Evolutionary conservation across 257 asterid species (phyloP), one percentile per base, ranked within the genome.

Genomic region (Salvia rosmarinus): DNA sequence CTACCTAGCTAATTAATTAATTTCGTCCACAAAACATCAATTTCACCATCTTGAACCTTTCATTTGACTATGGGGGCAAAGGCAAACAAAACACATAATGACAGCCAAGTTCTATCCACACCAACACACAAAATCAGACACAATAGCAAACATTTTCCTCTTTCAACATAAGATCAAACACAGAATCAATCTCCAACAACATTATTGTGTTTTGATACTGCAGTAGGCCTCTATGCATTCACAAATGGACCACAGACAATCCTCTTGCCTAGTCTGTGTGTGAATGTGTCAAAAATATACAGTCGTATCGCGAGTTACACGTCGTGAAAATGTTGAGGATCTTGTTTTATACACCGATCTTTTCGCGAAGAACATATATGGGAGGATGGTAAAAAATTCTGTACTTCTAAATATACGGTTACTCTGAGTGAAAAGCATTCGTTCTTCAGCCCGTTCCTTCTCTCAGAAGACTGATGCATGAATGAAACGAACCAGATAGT

Each of bases 81-180:
- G n/a, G 14, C 52, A 14, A 58, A 8, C 3, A 42, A 63, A 34
- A 74, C 32, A 54, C 63, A 62, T 21, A 47, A 78, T 68, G 82
- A 57, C 82, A 74, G 73, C 73, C 71, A 64, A 68, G 10, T 35
- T 68, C 60, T 57, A 56, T 35, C 14, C 68, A 43, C 30, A 52
- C 42, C 30, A 39, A 35, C 51, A 25, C 67, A 74, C 1, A 44
- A 57, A n/a, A 73, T 44, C 76, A 67, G 68, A 72, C 75, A 72
- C 9, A 68, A 44, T 77, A 78, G 63, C 76, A 25, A 52, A 34
- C 23, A 9, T 10, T 51, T 78, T 54, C 37, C 46, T 28, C 69
- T 16, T 13, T 20, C 73, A 68, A 34, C 75, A 78, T 51, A 20
- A 67, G 52, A 66, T 37, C n/a, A 42, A 6, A 14, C 40, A 77